Percentiles rank a stretch among this genome's conserved stretches.
Conservation (phyloP, 768 basidiomycete genomes). For the Cubamyces sp. region DNA sequence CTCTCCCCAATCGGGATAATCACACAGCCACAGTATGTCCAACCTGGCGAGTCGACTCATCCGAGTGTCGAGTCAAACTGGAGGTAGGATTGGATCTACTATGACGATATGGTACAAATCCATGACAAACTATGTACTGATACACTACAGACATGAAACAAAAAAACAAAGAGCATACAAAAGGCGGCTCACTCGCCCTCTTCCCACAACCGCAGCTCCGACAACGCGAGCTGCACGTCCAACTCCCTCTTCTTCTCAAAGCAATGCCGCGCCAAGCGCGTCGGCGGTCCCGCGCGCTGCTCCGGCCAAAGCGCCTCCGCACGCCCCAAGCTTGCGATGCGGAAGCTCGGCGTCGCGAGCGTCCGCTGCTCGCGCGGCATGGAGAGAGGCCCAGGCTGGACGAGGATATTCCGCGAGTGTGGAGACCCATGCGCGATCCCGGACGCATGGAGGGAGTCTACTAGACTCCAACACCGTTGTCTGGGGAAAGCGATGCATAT, state of each 20-base stretch:
- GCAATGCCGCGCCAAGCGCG: background rate
- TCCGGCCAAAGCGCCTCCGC: constrained; percentile 7
- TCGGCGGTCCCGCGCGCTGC: background rate
- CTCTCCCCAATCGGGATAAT: too few relatives aligned
- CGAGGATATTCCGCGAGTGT: constrained; percentile 46
- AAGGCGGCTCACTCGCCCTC: background rate
- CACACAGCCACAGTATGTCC: background rate
- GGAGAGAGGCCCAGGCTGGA: constrained; percentile 47
- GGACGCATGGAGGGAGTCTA: constrained; percentile 45
- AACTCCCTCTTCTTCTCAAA: constrained; percentile 16
- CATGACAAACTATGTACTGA: background rate
- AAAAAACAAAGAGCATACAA: background rate
- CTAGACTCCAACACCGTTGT: constrained; percentile 36
- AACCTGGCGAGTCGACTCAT: too few relatives aligned
- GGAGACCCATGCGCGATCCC: constrained; percentile 47
- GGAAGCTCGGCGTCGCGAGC: constrained; percentile 41
- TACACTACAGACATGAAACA: background rate
- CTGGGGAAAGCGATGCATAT: constrained; percentile 5
- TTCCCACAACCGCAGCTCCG: constrained; percentile 7
- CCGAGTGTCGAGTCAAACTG: too few relatives aligned
- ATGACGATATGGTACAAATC: background rate
- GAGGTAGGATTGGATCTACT: background rate
- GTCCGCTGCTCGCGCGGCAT: constrained; percentile 35
- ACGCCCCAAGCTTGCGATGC: constrained; percentile 56
- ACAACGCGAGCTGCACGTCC: constrained; percentile 12